Evolutionary conservation across 1,284 basidiomycete genomes (phyloP), one percentile per base, ranked within the genome.

Genomic region (Cutaneotrichosporon arboriforme): DNA sequence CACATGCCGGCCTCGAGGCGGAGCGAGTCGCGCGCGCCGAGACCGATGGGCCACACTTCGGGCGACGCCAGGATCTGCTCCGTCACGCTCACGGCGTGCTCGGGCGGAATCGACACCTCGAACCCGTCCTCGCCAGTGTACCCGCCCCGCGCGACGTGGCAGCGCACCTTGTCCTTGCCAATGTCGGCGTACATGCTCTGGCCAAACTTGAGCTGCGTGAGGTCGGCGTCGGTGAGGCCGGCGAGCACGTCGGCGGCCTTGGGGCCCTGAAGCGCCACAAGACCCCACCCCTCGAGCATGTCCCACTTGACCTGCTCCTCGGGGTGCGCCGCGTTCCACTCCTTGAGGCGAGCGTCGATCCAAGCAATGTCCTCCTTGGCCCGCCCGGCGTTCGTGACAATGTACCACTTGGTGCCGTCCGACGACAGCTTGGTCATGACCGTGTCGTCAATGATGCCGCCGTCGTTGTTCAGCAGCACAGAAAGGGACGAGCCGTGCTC

Each of bases 41-140:
- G 82, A 15, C 96, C 94, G 0, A 89, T 87, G 5, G 96, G 81
- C 72, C 89, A 84, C 2, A 96, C 88, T 1, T 87, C 85, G 1
- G 80, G 64, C 33, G 82, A 77, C 1, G 61, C 54, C 14, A 76
- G 59, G n/a, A 97, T 80, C 17, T 87, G 75, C 37, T 83, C 78
- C 0, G 91, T 85, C 40, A 94, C 80, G 7, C 82, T 81, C 8
- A 84, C 79, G 0, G 90, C 86, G 45, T 86, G 79, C 10, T 81
- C 78, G 1, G 89, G 88, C 1, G 90, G 89, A 43, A 97, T 87
- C 3, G 91, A 96, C 65, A 97, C 88, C 80, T 98, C 94, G 62
- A 98, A 97, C 0, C 94, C 96, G 72, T 99, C 94, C 76, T 99
- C 96, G 33, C 96, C 94, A 0, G 96, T 98, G 77, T 99, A 99